These are phyloP conservation scores for Somion occarium DNA, from an alignment of 1,284 basidiomycete species.

Conservation along the genomic window DNA sequence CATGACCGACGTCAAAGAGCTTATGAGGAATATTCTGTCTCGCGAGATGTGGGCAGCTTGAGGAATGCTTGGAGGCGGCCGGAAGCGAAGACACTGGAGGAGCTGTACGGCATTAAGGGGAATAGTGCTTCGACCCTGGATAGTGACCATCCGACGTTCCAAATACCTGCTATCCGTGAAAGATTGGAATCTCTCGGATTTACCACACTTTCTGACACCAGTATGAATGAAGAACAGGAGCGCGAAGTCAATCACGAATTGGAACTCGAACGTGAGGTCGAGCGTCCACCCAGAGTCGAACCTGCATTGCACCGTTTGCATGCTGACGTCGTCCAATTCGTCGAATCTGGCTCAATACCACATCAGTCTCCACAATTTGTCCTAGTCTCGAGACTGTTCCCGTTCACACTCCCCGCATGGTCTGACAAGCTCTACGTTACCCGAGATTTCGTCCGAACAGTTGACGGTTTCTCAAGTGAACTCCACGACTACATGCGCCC, in stretches of 20 bases:
- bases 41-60: not conserved
- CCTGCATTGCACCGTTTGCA: conserved; percentile 16
- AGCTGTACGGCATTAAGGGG: not conserved
- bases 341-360: not conserved
- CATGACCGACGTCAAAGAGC: conserved; percentile 8
- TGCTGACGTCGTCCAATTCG: not conserved
- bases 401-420: not conserved
- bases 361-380: not conserved
- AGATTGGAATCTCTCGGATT: not conserved
- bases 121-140: not conserved
- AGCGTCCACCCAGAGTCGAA: conserved; percentile 26
- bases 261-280: conserved; percentile 35
- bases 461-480: not conserved
- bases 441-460: not conserved
- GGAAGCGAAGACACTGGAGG: not conserved
- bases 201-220: conserved; percentile 1
- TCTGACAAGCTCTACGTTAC: not conserved
- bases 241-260: conserved; percentile 41
- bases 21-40: not conserved
- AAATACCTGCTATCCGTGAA: not conserved
- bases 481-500: not conserved
- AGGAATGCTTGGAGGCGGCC: not conserved
- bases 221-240: conserved; percentile 46
- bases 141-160: not conserved
- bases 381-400: not conserved